phyloP scores from a whole-genome alignment of 345 rosid genomes.

The Lumnitzera racemosa region DNA sequence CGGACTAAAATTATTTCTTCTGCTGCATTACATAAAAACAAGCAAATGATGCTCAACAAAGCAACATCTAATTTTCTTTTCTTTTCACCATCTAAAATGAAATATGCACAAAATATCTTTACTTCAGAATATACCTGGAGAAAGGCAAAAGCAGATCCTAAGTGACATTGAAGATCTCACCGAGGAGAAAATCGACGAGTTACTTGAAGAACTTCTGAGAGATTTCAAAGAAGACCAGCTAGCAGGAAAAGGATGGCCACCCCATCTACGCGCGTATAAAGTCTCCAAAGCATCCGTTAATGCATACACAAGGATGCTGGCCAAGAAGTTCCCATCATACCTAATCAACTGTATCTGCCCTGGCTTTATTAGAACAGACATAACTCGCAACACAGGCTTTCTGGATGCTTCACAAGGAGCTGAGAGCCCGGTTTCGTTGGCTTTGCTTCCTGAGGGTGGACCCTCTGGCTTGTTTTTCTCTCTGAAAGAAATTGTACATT shows the following conservation, averaged over 20 bases:
- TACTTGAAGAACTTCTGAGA: slow-evolving; percentile 11
- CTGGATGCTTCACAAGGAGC: slow-evolving; percentile 10
- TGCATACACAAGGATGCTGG: slow-evolving; percentile 30
- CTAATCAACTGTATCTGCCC: slow-evolving; percentile 19
- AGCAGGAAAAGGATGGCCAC: slow-evolving; percentile 21
- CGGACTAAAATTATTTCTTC: no score
- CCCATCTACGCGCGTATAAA: slow-evolving; percentile 9
- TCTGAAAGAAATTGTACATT: slow-evolving; percentile 3
- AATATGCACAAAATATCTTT: neutral
- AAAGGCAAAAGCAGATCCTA: slow-evolving; percentile 13
- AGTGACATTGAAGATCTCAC: slow-evolving; percentile 20
- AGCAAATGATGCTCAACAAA: no score
- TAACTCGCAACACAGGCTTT: slow-evolving; percentile 8
- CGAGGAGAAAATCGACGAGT: slow-evolving; percentile 19
- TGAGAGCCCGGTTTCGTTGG: slow-evolving; percentile 3
- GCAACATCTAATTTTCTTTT: neutral
- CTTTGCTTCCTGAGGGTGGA: slow-evolving; percentile 18
- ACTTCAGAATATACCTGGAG: slow-evolving; percentile 14
- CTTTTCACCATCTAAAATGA: neutral
- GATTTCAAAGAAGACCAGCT: slow-evolving; percentile 17
- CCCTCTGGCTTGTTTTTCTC: slow-evolving; percentile 20
- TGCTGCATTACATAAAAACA: no score
- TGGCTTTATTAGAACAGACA: slow-evolving; percentile 30
- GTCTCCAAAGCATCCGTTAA: slow-evolving; percentile 29
- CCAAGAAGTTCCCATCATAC: slow-evolving; percentile 18